Conservation (phyloP, 78 protist species). For the Dictyostelium brefeldianum region DNA sequence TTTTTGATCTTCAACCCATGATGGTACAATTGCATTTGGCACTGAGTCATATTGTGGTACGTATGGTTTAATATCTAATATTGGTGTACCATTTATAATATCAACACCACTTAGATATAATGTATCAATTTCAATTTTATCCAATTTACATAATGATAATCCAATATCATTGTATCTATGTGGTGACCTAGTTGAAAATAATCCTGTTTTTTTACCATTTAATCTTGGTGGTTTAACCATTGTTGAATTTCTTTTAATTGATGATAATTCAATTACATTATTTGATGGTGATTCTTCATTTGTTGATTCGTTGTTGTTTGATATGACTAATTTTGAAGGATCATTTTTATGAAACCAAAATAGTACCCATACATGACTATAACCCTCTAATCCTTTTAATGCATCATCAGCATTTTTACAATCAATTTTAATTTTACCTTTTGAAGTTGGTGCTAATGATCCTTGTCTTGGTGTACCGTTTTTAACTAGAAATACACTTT, state of each 20-base stretch:
- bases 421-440: constrained; percentile 31
- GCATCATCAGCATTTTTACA: constrained; percentile 25
- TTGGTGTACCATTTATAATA: constrained; percentile 91
- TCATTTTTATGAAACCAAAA: constrained; percentile 80
- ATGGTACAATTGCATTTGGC: constrained; percentile 54
- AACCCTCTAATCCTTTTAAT: constrained; percentile 46
- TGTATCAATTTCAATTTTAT: constrained; percentile 47
- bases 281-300: constrained; percentile 14
- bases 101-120: constrained; percentile 87
- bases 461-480: constrained; percentile 89
- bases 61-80: constrained; percentile 92
- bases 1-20: constrained; percentile 45
- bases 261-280: constrained; percentile 4
- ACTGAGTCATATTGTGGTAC: constrained; percentile 63
- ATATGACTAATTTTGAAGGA: neutral
- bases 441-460: constrained; percentile 47
- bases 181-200: constrained; percentile 68
- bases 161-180: constrained; percentile 77
- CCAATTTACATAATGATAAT: constrained; percentile 59
- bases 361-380: constrained; percentile 90
- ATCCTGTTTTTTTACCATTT: constrained; percentile 57
- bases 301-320: neutral
- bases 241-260: neutral
- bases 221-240: constrained; percentile 66
- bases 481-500: constrained; percentile 34